Evolutionary conservation across 2,329 filamentous ascomycete genomes (phyloP), one percentile per base, ranked within the genome.

Genomic region (Leptographium radiaticola): DNA sequence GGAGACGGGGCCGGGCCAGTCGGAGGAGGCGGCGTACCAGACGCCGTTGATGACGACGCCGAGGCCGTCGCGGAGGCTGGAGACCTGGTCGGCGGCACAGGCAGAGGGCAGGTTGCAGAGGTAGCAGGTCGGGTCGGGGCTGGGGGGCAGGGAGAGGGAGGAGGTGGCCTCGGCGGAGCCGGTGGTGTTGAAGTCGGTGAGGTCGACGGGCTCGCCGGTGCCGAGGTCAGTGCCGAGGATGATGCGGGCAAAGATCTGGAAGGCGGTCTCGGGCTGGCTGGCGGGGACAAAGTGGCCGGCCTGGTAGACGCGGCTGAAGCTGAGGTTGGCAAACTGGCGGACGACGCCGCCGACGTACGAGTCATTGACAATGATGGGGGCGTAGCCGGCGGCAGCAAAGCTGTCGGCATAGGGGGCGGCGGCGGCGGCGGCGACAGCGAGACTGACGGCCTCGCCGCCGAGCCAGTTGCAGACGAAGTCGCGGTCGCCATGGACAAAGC

Each of bases 261-360:
- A 73, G 2, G 77, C 70, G 4, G 79, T 80, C 62, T 77, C 70
- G 13, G 80, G 81, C 66, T 84, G 80, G 62, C 80, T 80, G 52
- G 73, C 76, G 0, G 80, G 74, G 1, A 82, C 75, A 51, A 80
- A 75, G 61, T 86, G 83, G 2, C 83, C 82, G 16, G 81, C 74
- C 61, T 85, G 77, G 64, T 82, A 86, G 49, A 86, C 73, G 9
- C 83, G 75, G 53, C 78, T 79, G 64, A 86, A 86, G 16, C 76
- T 81, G 53, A 86, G 75, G 60, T 90, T 90, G 12, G 84, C 87
- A 61, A 80, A 87, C 65, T 93, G 86, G 5, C 87, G 78, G 0
- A 88, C 86, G 54, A 80, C 77, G 20, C 87, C 88, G 51, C 80
- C 86, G 62, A 82, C 79, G 66, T 85, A 84, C 8, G 76, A 73